Evolutionary conservation across 2,329 filamentous ascomycete species (phyloP).

Genomic region (Fusarium miscanthi): DNA sequence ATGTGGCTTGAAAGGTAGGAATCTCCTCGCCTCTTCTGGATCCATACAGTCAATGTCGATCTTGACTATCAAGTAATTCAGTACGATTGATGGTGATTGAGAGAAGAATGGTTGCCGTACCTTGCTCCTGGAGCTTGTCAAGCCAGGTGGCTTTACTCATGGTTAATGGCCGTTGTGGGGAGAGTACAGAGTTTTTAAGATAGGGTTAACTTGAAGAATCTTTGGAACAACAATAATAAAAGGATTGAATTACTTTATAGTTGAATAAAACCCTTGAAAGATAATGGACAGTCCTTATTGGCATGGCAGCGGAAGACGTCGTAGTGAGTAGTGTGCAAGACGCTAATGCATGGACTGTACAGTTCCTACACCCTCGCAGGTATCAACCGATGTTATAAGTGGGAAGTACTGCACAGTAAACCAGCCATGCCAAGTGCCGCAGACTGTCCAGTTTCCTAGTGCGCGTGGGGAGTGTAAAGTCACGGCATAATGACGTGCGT

Average conservation of each 20-base stretch:
- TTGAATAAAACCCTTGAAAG: no score
- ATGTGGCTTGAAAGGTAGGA: constrained; percentile 5
- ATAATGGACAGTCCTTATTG: accelerated
- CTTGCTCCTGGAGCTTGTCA: neutral
- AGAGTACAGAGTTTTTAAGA: accelerated
- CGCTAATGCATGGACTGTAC: constrained; percentile 19
- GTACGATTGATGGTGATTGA: accelerated
- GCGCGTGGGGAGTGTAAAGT: neutral
- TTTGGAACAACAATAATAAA: no score
- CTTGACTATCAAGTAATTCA: neutral
- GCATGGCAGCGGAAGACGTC: no score
- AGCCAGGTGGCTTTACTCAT: constrained; percentile 9
- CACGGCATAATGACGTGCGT: neutral
- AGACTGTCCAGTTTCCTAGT: neutral
- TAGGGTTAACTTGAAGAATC: neutral
- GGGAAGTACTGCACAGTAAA: neutral
- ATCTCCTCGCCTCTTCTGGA: neutral
- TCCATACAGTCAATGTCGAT: constrained; percentile 15
- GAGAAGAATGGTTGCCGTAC: accelerated
- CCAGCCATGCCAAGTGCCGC: neutral
- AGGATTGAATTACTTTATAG: neutral
- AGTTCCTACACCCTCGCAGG: neutral
- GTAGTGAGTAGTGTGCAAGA: neutral
- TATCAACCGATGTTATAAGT: neutral
- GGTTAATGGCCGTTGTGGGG: accelerated